A percentile compares a stretch with the other conserved stretches of the same genome.
Conservation (phyloP, 225 moss, liverwort and hornwort genomes). For the Marchantia paleacea region DNA sequence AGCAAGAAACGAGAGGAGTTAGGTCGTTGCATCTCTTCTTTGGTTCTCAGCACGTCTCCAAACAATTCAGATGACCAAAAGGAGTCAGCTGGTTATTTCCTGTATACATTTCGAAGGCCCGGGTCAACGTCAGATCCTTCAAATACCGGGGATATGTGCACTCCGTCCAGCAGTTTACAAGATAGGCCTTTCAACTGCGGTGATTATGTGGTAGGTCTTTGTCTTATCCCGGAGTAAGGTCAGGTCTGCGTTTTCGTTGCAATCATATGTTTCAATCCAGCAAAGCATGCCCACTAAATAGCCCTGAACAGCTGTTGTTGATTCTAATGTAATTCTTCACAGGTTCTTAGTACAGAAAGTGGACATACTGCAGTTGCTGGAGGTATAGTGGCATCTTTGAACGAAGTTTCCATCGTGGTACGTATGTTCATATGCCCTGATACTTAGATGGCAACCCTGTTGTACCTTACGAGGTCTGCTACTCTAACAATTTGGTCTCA, state of each 20-base stretch:
- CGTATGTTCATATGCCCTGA: not conserved
- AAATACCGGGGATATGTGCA: constrained; percentile 4
- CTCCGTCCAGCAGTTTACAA: constrained; percentile 35
- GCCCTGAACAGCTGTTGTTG: not conserved
- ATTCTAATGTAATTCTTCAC: not conserved
- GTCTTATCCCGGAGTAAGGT: no score
- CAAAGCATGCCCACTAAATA: not conserved
- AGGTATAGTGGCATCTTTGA: constrained; percentile 36
- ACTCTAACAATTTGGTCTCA: no score
- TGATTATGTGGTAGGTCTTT: constrained; percentile 49
- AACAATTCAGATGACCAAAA: not conserved
- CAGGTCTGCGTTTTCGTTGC: not conserved
- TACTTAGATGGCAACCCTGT: not conserved
- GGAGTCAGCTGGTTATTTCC: constrained; percentile 16
- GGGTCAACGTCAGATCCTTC: constrained; percentile 9
- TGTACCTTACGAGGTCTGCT: not conserved
- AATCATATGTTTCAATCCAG: not conserved
- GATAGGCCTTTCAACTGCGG: constrained; percentile 44
- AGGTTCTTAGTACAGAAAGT: constrained; percentile 56
- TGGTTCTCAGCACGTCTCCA: constrained; percentile 34
- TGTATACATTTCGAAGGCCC: constrained; percentile 37
- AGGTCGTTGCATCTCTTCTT: constrained; percentile 52
- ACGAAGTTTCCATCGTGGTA: constrained; percentile 37
- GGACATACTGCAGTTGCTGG: constrained; percentile 50
- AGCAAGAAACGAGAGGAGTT: constrained; percentile 46